Evolutionary conservation across 179 eudicot species (phyloP), one percentile per base, ranked within the genome.

Genomic region (Silene coronaria): DNA sequence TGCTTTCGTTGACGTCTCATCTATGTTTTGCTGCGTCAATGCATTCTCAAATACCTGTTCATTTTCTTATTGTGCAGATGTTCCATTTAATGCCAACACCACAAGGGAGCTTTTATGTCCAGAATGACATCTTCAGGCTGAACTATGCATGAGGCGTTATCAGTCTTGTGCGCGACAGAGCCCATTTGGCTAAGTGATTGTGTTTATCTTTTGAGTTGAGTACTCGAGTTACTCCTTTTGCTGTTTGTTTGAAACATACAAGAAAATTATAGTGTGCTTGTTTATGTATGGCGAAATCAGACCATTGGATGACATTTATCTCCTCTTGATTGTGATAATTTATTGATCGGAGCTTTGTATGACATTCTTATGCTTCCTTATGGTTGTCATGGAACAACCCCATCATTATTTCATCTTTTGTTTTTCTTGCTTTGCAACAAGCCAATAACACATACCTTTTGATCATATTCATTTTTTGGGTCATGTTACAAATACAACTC

Each of bases 1-100:
- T 51, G 57, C 57, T 51, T 51, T 17, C 21, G 17, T 62, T 13
- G 67, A 13, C 17, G 1, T 60, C 13, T 60, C 17, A 12, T 23
- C 4, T 22, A 1, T 4, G 17, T 60, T 60, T 23, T 24, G 5
- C 17, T 53, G 58, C n/a, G 10, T 60, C 16, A 12, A 60, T 5
- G 65, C 5, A 10, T 72, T 45, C 75, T 72, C 38, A 19, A 24
- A 36, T 45, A n/a, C 0, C 0, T 13, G 12, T 3, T 16, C 13
- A 16, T 30, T 21, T 12, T 14, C 1, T n/a, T 6, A 6, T 72
- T 8, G 27, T 77, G 78, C 81, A 84, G 83, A 84, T 82, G 85
- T 84, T 84, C 55, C 80, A 82, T 63, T 63, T 84, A 71, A 67
- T 82, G 80, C 87, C 85, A 26, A 82, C 85, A 24, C 85, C 85